A percentile compares a stretch with the other conserved stretches of the same genome.
phyloP scores from a whole-genome alignment of 306 rosid species.

The Dryas octopetala region DNA sequence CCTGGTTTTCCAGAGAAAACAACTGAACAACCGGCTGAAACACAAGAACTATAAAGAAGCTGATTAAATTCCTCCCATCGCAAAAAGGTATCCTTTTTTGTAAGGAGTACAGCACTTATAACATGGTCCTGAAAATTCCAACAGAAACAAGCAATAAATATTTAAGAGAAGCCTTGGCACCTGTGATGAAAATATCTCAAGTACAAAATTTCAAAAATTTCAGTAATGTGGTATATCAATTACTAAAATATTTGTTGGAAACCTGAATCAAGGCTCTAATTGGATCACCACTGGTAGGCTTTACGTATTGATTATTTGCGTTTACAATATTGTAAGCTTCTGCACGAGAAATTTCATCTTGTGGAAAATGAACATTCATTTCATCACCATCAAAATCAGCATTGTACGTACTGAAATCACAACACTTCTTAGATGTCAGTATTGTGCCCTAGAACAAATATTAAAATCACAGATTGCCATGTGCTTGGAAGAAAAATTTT shows the following conservation, averaged over 20 bases:
- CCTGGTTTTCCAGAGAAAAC: slow-evolving; percentile 48
- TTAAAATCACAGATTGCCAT: slow-evolving; percentile 15
- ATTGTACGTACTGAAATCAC: slow-evolving; percentile 71
- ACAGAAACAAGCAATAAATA: slow-evolving; percentile 12
- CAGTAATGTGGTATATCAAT: not conserved
- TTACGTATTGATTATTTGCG: slow-evolving; percentile 94
- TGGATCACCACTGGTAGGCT: slow-evolving; percentile 98
- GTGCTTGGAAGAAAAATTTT: not conserved
- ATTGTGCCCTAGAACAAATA: too few species aligned
- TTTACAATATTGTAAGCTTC: slow-evolving; percentile 95
- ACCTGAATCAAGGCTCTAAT: slow-evolving; percentile 96
- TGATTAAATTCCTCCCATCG: slow-evolving; percentile 66
- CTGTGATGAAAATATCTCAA: not conserved
- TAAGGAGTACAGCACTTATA: slow-evolving; percentile 87
- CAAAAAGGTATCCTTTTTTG: slow-evolving; percentile 84
- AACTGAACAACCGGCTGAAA: slow-evolving; percentile 43
- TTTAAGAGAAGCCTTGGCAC: not conserved
- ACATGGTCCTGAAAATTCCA: slow-evolving; percentile 74
- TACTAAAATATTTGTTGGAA: not conserved
- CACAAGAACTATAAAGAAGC: slow-evolving; percentile 84
- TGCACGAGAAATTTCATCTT: slow-evolving; percentile 94
- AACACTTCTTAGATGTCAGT: not conserved
- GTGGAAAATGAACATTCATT: slow-evolving; percentile 97
- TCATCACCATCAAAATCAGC: slow-evolving; percentile 99
- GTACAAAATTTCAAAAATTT: not conserved